phyloP scores from a whole-genome alignment of 169 alveolate genomes.

The Babesia bovis region DNA sequence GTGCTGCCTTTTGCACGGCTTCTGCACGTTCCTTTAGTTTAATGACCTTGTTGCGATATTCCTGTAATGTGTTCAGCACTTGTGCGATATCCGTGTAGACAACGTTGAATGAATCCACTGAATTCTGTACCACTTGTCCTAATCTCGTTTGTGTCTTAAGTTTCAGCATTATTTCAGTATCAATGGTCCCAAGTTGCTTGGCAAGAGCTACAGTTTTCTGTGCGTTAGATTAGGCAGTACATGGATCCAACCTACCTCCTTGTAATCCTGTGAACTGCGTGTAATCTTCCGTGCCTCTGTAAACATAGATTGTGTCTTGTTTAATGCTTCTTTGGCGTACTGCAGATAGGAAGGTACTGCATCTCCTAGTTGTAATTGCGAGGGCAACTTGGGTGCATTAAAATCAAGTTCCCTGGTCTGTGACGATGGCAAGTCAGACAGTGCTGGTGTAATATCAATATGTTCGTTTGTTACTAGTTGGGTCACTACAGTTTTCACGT shows the following conservation, averaged over 20 bases:
- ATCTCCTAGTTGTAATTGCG: too few species aligned
- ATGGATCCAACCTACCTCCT: not conserved
- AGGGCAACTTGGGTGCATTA: not conserved
- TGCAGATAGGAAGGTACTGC: too few species aligned
- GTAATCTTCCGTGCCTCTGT: too few species aligned
- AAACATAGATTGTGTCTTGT: not conserved
- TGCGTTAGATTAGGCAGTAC: not conserved
- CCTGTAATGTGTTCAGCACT: not conserved
- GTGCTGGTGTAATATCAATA: not conserved
- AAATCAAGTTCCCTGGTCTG: not conserved
- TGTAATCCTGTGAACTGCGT: not conserved
- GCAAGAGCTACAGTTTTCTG: constrained; percentile 27
- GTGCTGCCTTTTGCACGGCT: not conserved
- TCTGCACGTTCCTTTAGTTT: constrained; percentile 4
- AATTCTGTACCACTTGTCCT: not conserved
- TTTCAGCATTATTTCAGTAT: constrained; percentile 3
- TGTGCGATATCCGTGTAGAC: not conserved
- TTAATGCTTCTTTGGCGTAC: not conserved
- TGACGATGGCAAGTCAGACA: not conserved
- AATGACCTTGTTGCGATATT: constrained; percentile 1
- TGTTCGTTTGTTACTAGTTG: not conserved
- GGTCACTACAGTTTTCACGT: not conserved
- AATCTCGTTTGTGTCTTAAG: constrained; percentile 3
- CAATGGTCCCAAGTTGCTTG: not conserved
- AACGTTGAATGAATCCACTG: not conserved